Base-by-base conservation (phyloP, 2,329 filamentous ascomycete species). In the Ustulina deusta region DNA sequence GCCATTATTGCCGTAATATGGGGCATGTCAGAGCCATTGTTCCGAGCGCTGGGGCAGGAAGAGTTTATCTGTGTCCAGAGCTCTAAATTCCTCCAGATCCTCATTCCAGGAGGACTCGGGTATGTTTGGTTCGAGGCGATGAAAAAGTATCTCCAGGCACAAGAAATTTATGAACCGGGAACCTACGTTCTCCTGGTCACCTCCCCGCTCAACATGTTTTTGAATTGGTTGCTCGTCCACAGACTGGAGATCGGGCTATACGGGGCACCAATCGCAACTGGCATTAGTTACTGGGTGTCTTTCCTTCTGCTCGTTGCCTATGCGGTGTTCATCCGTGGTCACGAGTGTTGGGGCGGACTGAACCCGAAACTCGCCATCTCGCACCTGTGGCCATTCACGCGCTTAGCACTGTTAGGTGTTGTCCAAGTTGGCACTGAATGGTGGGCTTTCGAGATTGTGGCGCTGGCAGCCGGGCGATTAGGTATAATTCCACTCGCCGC, bases 391-490 rank as follows among this genome's bases (percentile, higher is more conserved):
- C 89, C 89, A 0, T 97, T 97, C 77, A 85, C 91, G 1, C 88
- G 89, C 10, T 87, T 97, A 3, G 92, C 93, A 0, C 79, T 91
- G 15, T 83, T 97, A 0, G 94, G 93, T 0, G 84, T 97, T 48
- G 81, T 97, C 3, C 93, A 97, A 71, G 92, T 97, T 5, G 94
- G 93, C 3, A 96, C 93, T 0, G 94, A 97, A 79, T 97, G 93
- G 93, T 97, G 93, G 93, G 94, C 93, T 0, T 97, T 97, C 74
- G 93, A 97, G 79, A 95, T 97, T 71, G 93, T 97, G 1, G 93
- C 93, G 0, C 86, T 97, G 0, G 92, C 91, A 1, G 93, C 93
- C 5, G 93, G 93, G 0, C 87, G 90, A 40, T 86, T 97, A 0
- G 94, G 94, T 3, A 94, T 92, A 0, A 87, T 94, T 38, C 86